Evolutionary conservation across 768 basidiomycete species (phyloP).

Genomic region (Termitomyces titanicus): DNA sequence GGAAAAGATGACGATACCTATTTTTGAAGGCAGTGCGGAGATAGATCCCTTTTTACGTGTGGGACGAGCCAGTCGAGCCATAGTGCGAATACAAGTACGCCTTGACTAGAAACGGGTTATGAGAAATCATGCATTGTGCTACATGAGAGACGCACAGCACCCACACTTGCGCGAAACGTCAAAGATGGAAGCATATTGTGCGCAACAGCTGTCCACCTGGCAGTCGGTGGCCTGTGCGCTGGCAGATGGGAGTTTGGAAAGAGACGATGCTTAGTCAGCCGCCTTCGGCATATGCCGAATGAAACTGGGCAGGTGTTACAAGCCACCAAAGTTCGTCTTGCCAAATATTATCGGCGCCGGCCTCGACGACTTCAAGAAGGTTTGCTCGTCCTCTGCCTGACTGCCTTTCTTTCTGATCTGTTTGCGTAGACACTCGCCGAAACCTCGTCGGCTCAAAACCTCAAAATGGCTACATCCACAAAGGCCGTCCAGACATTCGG

Average conservation of each 20-base stretch:
- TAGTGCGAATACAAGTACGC: conserved; percentile 2
- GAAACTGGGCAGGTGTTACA: conserved; percentile 37
- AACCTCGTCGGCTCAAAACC: conserved; percentile 23
- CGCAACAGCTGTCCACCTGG: not conserved
- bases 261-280: conserved; percentile 31
- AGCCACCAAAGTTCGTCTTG: conserved; percentile 33
- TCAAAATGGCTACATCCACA: conserved; percentile 65
- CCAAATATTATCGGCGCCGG: conserved; percentile 34
- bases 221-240: conserved; percentile 1
- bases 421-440: conserved; percentile 13
- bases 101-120: not conserved
- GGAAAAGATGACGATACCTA: conserved; percentile 3
- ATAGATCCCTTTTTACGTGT: conserved; percentile 1
- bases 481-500: conserved; percentile 99
- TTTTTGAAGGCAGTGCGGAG: conserved; percentile 1
- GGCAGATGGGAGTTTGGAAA: conserved; percentile 9
- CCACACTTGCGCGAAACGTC: not conserved
- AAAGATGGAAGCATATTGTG: conserved; percentile 6
- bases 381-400: conserved; percentile 16
- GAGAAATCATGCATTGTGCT: not conserved
- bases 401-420: not conserved
- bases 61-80: conserved; percentile 7
- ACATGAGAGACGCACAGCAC: conserved; percentile 2
- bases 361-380: conserved; percentile 44
- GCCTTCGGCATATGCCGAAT: conserved; percentile 25